These are phyloP conservation scores for Scheffersomyces cryptocercus DNA, from an alignment of 1,139 yeast genomes.

Conservation along the genomic window DNA sequence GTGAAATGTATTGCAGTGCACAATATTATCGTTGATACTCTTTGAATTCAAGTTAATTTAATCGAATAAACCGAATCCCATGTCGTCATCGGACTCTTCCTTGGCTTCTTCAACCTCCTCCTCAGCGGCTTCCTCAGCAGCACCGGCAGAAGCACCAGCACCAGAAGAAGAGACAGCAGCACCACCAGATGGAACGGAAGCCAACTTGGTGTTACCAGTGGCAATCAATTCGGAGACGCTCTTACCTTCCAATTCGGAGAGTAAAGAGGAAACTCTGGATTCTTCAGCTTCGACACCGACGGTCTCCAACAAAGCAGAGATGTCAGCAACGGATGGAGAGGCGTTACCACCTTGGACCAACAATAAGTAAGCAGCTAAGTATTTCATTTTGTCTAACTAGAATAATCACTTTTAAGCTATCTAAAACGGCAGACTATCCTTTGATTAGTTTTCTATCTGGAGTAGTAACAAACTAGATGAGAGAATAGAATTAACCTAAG, in stretches of 20 bases:
- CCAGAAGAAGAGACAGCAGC: conserved; percentile 67
- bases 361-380: conserved; percentile 88
- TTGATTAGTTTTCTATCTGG: conserved; percentile 23
- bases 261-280: conserved; percentile 65
- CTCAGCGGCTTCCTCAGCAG: conserved; percentile 41
- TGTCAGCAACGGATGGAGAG: conserved; percentile 73
- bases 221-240: conserved; percentile 72
- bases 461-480: background rate
- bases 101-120: conserved; percentile 40
- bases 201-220: conserved; percentile 79
- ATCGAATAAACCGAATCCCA: conserved; percentile 92
- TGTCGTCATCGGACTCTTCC: conserved; percentile 60
- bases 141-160: conserved; percentile 43
- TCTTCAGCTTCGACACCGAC: conserved; percentile 81
- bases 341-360: conserved; percentile 85
- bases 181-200: conserved; percentile 83
- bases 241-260: conserved; percentile 77
- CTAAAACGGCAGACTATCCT: conserved; percentile 56
- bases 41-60: conserved; percentile 32
- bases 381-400: conserved; percentile 62
- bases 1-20: too few species aligned
- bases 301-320: conserved; percentile 69
- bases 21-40: too few species aligned
- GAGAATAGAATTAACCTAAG: too few species aligned
- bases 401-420: conserved; percentile 62